Conservation (phyloP, 2,329 filamentous ascomycete genomes). For the Venturiaceae sp. region DNA sequence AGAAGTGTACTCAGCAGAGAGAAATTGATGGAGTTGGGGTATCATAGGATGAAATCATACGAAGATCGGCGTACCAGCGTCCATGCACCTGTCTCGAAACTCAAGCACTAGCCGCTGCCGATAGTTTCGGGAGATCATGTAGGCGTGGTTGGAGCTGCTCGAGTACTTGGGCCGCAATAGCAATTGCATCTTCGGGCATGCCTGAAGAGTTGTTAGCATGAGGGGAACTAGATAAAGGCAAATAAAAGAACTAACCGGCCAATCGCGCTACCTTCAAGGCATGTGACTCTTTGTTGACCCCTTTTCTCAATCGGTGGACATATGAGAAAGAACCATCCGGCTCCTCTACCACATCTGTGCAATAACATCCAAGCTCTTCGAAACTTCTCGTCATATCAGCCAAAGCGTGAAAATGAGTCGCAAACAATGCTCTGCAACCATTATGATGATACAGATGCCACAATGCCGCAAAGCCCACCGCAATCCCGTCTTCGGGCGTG, state of each 20-base stretch:
- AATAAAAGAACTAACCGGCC: conserved; percentile 42
- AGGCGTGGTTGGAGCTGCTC: conserved; percentile 15
- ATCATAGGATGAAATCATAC: neutral
- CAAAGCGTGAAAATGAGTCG: conserved; percentile 85
- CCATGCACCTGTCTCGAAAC: no score
- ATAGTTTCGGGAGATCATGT: neutral
- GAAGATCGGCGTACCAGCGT: no score
- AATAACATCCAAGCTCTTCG: conserved; percentile 61
- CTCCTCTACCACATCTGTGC: conserved; percentile 66
- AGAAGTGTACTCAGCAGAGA: neutral
- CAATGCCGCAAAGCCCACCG: conserved; percentile 81
- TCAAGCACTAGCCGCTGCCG: neutral
- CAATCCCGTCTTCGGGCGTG: conserved; percentile 82
- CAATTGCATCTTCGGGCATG: conserved; percentile 62
- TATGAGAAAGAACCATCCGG: conserved; percentile 65
- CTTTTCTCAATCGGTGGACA: conserved; percentile 69
- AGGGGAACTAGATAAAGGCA: neutral
- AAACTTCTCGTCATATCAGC: conserved; percentile 62
- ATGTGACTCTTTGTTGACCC: conserved; percentile 80
- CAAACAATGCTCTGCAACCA: conserved; percentile 73
- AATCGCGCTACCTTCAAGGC: conserved; percentile 89
- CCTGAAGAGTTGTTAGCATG: conserved; percentile 23
- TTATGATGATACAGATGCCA: conserved; percentile 75
- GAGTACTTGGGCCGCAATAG: conserved; percentile 54
- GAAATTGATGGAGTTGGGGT: neutral